Conservation (phyloP, 2,329 filamentous ascomycete genomes). For the Verticillium nubilum region DNA sequence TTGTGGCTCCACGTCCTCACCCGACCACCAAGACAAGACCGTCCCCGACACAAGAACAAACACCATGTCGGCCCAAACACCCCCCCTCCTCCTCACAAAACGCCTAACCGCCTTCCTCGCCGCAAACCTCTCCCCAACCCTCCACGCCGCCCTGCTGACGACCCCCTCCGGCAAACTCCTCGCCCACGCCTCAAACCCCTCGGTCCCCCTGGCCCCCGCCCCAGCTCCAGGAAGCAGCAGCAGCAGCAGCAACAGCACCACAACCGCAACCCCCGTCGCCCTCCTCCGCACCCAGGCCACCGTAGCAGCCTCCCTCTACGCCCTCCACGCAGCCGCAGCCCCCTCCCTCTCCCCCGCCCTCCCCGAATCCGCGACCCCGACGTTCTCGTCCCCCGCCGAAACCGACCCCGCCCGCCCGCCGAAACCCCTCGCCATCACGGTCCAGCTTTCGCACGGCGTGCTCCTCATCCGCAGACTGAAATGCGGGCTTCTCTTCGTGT, state of each 20-base stretch:
- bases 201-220: neutral
- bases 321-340: conserved; percentile 45
- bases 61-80: conserved; percentile 36
- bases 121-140: conserved; percentile 48
- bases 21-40: neutral
- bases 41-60: neutral
- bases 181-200: conserved; percentile 50
- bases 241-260: neutral
- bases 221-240: neutral
- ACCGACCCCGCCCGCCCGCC: conserved; percentile 12
- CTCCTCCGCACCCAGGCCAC: conserved; percentile 58
- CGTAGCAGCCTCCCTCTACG: conserved; percentile 57
- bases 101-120: conserved; percentile 58
- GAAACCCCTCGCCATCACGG: conserved; percentile 42
- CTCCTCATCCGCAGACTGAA: conserved; percentile 53
- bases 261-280: conserved; percentile 35
- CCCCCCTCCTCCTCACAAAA: conserved; percentile 59
- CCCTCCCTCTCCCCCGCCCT: conserved; percentile 35
- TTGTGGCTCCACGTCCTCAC: too few relatives aligned
- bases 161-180: conserved; percentile 58
- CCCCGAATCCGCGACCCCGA: conserved; percentile 22
- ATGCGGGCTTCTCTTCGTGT: conserved; percentile 58
- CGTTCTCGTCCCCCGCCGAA: conserved; percentile 3
- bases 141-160: conserved; percentile 56
- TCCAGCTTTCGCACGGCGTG: conserved; percentile 53